Base-by-base conservation (phyloP, 1,284 basidiomycete species). In the Paramarasmius palmivorus region DNA sequence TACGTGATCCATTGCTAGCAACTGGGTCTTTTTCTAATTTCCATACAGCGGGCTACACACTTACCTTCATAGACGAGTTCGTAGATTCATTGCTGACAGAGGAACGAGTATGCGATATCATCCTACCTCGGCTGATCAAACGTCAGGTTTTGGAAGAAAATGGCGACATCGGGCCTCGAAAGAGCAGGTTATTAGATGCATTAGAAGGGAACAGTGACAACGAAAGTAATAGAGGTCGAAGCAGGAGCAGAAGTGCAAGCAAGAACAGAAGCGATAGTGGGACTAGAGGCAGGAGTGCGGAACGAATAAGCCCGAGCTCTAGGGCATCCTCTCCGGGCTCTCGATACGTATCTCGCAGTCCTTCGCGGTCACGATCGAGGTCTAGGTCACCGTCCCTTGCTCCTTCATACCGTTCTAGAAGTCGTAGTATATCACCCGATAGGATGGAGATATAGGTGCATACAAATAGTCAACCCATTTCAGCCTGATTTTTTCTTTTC, bases 61-160 rank as follows among this genome's bases (percentile, higher is more conserved):
- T 32, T 32, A 32, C 29, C 14, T 90, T 86, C 62, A 93, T 99
- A 68, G 96, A 99, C 71, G 92, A 96, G 67, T 98, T 94, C 65
- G 80, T 95, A 50, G 88, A 98, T 70, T 78, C 85, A 48, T 78
- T 99, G 5, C 73, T 99, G 22, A 85, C 79, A 1, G 87, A 97
- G 67, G 95, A 98, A 58, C 83, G 95, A 56, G 95, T 95, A 1
- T 99, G 95, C 70, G 96, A 99, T 71, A 92, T 95, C 62, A 98
- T 98, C 61, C 74, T 99, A 46, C 97, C 97, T 4, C 86, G 97
- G 40, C 73, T 99, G 58, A 85, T 86, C 2, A 93, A 90, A 73
- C 83, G 97, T 17, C 82, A 87, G 52, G 87, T 93, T 1, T 75
- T 99, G 14, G 96, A 99, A 74, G 94, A 97, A 63, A 90, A 86